These are phyloP conservation scores for Euphorbia pulcherrima DNA, from an alignment of 345 rosid genomes.

Conservation along the genomic window DNA sequence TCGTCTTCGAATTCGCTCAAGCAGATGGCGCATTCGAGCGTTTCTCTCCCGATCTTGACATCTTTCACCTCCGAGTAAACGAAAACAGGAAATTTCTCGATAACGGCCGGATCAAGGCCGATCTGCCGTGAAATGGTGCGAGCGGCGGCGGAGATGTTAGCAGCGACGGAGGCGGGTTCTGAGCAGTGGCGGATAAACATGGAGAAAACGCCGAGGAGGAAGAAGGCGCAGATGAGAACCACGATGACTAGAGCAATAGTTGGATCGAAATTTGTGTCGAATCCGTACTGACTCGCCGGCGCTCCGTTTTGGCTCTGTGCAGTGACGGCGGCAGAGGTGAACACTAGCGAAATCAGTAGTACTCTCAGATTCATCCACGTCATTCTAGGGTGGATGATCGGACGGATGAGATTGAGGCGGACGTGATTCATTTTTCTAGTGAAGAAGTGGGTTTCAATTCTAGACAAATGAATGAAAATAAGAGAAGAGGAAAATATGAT, in stretches of 20 bases:
- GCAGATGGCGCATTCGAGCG: slow-evolving; percentile 31
- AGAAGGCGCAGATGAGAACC: slow-evolving; percentile 24
- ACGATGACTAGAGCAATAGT: slow-evolving; percentile 22
- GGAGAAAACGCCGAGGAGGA: slow-evolving; percentile 22
- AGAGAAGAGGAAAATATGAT: not conserved
- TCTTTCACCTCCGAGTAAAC: slow-evolving; percentile 53
- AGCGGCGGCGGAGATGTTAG: not conserved
- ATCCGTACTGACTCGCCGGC: not conserved
- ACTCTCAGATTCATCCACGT: not conserved
- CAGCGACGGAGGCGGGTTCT: not conserved
- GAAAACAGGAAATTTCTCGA: slow-evolving; percentile 56
- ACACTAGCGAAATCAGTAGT: not conserved
- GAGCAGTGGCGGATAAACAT: slow-evolving; percentile 29
- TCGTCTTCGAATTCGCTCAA: slow-evolving; percentile 23
- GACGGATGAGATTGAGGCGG: not conserved
- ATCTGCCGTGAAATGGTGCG: slow-evolving; percentile 6
- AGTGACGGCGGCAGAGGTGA: not conserved
- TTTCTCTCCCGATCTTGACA: slow-evolving; percentile 37
- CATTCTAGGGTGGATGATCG: slow-evolving; percentile 7
- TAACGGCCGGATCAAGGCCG: slow-evolving; percentile 47
- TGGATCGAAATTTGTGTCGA: slow-evolving; percentile 22
- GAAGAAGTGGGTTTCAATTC: not conserved
- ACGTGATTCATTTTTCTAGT: not conserved
- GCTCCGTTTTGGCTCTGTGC: not conserved
- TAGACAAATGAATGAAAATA: not conserved